These are phyloP conservation scores for Penicillium bialowiezense DNA, from an alignment of 495 filamentous ascomycete genomes.

Conservation along the genomic window DNA sequence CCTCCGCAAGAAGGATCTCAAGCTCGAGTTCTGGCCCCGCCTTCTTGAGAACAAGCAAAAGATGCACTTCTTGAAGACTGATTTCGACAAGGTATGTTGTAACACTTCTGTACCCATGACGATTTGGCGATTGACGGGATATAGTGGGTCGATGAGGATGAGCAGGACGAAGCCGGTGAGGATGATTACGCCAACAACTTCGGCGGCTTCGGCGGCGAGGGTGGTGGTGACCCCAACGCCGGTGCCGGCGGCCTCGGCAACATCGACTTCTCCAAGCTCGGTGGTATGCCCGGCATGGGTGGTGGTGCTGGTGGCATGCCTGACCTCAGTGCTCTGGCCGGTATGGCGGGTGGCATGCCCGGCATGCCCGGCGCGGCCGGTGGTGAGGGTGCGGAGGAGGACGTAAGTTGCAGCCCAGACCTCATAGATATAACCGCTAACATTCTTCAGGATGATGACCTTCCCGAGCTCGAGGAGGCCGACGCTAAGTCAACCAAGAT, in stretches of 20 bases:
- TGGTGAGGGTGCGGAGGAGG: constrained; percentile 59
- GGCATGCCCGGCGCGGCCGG: constrained; percentile 40
- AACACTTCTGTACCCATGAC: not conserved
- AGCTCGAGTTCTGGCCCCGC: constrained; percentile 89
- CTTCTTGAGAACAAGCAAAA: constrained; percentile 86
- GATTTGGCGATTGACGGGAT: constrained; percentile 17
- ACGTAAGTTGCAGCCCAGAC: constrained; percentile 29
- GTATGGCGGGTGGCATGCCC: constrained; percentile 27
- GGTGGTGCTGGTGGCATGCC: constrained; percentile 37
- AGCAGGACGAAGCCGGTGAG: constrained; percentile 84
- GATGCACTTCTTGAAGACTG: constrained; percentile 95
- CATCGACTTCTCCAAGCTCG: constrained; percentile 90
- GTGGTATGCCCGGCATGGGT: constrained; percentile 48
- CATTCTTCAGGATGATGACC: constrained; percentile 52
- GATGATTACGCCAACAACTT: constrained; percentile 73
- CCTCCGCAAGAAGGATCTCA: constrained; percentile 93
- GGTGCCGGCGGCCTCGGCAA: constrained; percentile 56
- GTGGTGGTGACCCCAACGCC: constrained; percentile 33
- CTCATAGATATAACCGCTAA: constrained; percentile 43
- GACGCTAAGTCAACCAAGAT: constrained; percentile 47
- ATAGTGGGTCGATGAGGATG: constrained; percentile 98
- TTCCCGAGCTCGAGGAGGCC: constrained; percentile 57
- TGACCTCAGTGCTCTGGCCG: constrained; percentile 49
- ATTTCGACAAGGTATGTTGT: constrained; percentile 84
- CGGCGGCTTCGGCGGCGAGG: constrained; percentile 60